phyloP scores from a whole-genome alignment of 2,329 filamentous ascomycete species.

The Cladosporium sp. region DNA sequence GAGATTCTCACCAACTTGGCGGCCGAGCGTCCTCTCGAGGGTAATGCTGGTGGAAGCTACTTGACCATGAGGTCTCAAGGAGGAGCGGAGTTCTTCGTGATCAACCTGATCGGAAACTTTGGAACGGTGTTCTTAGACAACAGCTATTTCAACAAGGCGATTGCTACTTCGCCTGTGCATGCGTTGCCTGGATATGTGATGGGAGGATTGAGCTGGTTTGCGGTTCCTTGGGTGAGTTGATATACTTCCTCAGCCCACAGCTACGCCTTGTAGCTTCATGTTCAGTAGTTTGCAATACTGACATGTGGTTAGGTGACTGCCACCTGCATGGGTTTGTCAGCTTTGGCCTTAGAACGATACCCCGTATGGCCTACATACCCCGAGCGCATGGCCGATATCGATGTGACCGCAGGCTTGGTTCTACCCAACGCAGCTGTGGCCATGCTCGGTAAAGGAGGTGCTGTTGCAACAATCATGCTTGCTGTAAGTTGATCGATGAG shows the following conservation, averaged over 20 bases:
- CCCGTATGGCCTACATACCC: conserved; percentile 43
- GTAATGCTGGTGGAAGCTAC: conserved; percentile 27
- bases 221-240: conserved; percentile 76
- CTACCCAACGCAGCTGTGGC: conserved; percentile 29
- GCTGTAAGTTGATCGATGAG: no score
- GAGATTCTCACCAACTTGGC: conserved; percentile 25
- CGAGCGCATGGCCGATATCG: conserved; percentile 22
- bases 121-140: conserved; percentile 75
- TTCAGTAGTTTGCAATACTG: not conserved
- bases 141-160: conserved; percentile 91
- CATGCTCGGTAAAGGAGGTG: conserved; percentile 28
- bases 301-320: conserved; percentile 40
- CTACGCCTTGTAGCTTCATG: no score
- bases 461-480: conserved; percentile 28
- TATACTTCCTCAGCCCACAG: no score
- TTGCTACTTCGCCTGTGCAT: conserved; percentile 78
- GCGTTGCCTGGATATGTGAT: conserved; percentile 89
- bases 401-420: conserved; percentile 30
- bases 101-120: conserved; percentile 84
- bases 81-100: conserved; percentile 37
- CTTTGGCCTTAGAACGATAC: conserved; percentile 66
- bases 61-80: conserved; percentile 20
- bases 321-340: conserved; percentile 81
- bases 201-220: conserved; percentile 85
- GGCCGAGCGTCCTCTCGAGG: conserved; percentile 18